Evolutionary conservation across 2,329 filamentous ascomycete species (phyloP), one percentile per base, ranked within the genome.

Genomic region (Alternaria triticimaculans): DNA sequence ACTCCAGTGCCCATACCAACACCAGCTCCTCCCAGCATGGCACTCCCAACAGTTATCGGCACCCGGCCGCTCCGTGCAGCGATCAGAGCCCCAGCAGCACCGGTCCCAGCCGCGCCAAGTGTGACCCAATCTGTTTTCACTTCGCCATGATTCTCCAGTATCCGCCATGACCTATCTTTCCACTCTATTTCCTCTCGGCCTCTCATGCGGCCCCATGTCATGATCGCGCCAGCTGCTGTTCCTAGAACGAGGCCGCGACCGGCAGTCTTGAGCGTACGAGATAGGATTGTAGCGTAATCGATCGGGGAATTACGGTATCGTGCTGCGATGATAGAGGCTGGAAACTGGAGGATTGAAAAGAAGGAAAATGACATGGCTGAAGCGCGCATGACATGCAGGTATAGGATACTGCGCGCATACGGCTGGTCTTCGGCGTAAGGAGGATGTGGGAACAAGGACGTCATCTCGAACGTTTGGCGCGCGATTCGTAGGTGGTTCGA

Each of bases 401-500:
- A 83, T 64, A 91, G 86, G 69, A 91, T 87, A 5, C 84, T 81
- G 64, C 80, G 81, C 8, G 84, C 72, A 63, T 84, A 80, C 30
- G 85, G 84, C 68, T 91, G 89, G 74, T 91, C 89, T 80, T 91
- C 89, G 28, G 88, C 87, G 75, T 88, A 88, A 55, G 82, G 65
- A 5, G 87, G 61, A 71, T 88, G 87, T 6, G 87, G 86, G 75
- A 80, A 83, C 74, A 85, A 83, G 61, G 84, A 84, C 5, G 86
- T 87, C 87, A 89, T 88, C 23, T 60, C 59, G 49, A 5, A 25
- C 23, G 41, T 41, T 58, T 23, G 37, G 37, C 53, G 8, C 30
- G 20, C 25, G 43, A 11, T 23, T 20, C 15, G 15, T 10, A 18
- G 7, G n/a, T 25, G 25, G 37, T 41, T 41, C 37, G 37, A 41